These are phyloP conservation scores for Penicillium sclerotigenum DNA, from an alignment of 2,329 filamentous ascomycete species.

Conservation along the genomic window DNA sequence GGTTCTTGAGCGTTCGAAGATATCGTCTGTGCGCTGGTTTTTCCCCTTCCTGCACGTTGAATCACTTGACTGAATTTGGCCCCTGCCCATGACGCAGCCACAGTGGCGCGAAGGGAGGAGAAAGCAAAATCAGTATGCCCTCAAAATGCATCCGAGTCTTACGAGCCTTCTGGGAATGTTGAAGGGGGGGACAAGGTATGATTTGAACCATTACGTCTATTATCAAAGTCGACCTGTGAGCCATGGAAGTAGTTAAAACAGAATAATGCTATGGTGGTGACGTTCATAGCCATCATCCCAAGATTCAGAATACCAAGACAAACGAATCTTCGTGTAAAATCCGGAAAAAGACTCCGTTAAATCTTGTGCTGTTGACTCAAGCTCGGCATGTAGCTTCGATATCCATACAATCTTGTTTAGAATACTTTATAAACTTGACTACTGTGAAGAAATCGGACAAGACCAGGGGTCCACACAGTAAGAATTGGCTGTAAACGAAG, in stretches of 20 bases:
- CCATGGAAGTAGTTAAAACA: not conserved
- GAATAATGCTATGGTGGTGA: not conserved
- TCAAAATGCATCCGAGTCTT: not conserved
- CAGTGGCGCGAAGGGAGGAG: slow-evolving; percentile 6
- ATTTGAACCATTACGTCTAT: not conserved
- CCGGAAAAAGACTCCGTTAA: slow-evolving; percentile 16
- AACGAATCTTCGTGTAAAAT: slow-evolving; percentile 8
- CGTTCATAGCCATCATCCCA: not conserved
- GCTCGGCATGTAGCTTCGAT: not conserved
- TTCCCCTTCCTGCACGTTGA: not conserved
- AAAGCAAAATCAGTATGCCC: not conserved
- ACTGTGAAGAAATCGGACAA: not conserved
- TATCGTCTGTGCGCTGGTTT: slow-evolving; percentile 14
- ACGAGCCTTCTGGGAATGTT: not conserved
- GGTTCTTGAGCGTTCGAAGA: not conserved
- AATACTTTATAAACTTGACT: not conserved
- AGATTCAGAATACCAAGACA: not conserved
- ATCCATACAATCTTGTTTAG: not conserved
- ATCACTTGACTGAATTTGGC: slow-evolving; percentile 16
- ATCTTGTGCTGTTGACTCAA: not conserved
- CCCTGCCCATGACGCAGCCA: slow-evolving; percentile 17
- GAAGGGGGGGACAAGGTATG: not conserved
- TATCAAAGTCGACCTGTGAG: not conserved
- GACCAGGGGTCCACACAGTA: not conserved
- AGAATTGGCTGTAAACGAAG: not conserved